Evolutionary conservation across 768 basidiomycete species (phyloP).

Genomic region (Xerocomellus chrysenteron): DNA sequence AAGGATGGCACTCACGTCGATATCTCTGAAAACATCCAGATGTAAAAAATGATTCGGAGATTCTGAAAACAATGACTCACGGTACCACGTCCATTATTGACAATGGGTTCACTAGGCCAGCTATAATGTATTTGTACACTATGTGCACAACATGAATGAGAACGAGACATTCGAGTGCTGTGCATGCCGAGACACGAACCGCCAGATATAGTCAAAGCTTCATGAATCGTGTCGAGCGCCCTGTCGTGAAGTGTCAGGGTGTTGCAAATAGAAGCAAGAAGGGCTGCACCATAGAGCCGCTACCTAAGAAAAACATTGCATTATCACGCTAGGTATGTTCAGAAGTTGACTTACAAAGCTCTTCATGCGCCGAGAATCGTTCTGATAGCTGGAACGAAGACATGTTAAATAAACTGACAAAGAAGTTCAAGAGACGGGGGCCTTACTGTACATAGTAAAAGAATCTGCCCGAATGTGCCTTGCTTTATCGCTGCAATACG

Average conservation of each 20-base stretch:
- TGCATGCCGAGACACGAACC: background rate
- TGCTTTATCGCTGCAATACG: background rate
- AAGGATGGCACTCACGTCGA: slow-evolving; percentile 2
- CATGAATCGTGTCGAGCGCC: too few species aligned
- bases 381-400: background rate
- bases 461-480: background rate
- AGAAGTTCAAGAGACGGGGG: rapidly evolving
- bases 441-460: slow-evolving; percentile 9
- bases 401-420: background rate
- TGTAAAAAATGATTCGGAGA: rapidly evolving
- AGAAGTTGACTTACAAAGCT: background rate
- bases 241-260: too few species aligned
- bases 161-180: too few species aligned
- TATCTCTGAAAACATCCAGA: background rate
- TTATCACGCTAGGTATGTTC: background rate
- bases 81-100: background rate
- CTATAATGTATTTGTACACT: slow-evolving; percentile 7
- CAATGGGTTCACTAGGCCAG: background rate
- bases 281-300: too few species aligned
- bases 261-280: too few species aligned
- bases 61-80: background rate
- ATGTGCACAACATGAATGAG: background rate
- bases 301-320: too few species aligned
- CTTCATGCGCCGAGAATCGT: slow-evolving; percentile 3
- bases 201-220: background rate